Evolutionary conservation across 2,329 filamentous ascomycete genomes (phyloP), one percentile per base, ranked within the genome.

Genomic region (Calonectria multiphialidica): DNA sequence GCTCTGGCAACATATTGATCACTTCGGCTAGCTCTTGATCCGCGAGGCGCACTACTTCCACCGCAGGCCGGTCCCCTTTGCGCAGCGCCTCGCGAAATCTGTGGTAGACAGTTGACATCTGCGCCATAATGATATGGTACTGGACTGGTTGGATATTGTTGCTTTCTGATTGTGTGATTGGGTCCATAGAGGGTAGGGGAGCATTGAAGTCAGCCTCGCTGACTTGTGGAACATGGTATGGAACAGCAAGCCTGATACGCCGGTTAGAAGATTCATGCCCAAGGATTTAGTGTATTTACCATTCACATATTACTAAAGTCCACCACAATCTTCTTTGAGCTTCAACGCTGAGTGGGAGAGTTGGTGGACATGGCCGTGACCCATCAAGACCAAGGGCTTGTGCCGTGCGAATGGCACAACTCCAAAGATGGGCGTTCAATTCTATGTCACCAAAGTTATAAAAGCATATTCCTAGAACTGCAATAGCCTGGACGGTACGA

Each of bases 221-320:
- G 5, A 72, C 25, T 28, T 66, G 66, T 5, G 70, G 70, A 33
- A 33, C 9, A 15, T 72, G 66, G 37, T 70, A 70, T 16, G 66
- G 59, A 30, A 72, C 61, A 35, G 30, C 40, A 3, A 72, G 10
- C 70, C 70, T 72, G 18, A 3, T 5, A 10, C 18, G 42, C 10
- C 21, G 1, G 8, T 68, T 42, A 68, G 57, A 50, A 12, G 28
- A 5, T 15, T 9, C 25, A 33, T 16, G 2, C 25, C 1, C 23
- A 35, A 3, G 10, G 37, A 15, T 16, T 13, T 2, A 44, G 28
- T 0, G 7, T 25, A 10, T 42, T 13, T 59, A 70, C 72, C 72
- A 72, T 66, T 74, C 72, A 25, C 66, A 69, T 37, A 74, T 72
- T 13, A 74, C 30, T 15, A 74, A 49, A 25, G 70, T 72, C 70